Percentiles rank a stretch among this genome's conserved stretches.
Conservation (phyloP, 2,329 filamentous ascomycete genomes). For the Aspergillus felis region DNA sequence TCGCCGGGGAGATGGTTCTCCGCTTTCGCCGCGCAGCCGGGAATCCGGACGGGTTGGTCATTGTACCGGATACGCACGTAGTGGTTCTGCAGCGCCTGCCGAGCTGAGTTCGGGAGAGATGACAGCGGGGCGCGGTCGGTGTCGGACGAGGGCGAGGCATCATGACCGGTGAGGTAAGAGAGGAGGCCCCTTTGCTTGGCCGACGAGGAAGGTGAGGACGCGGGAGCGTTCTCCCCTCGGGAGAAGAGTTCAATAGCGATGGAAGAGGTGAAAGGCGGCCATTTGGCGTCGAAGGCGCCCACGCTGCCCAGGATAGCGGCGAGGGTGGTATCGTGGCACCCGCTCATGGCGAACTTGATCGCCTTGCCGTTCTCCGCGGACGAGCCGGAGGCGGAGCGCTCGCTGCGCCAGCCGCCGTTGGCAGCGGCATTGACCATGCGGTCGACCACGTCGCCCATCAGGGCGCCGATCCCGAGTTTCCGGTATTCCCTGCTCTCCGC, state of each 20-base stretch:
- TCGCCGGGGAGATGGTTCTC: slow-evolving; percentile 86
- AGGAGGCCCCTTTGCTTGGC: slow-evolving; percentile 28
- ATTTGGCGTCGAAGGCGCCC: slow-evolving; percentile 71
- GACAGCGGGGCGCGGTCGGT: slow-evolving; percentile 33
- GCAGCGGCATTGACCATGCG: slow-evolving; percentile 65
- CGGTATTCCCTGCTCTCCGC: slow-evolving; percentile 81
- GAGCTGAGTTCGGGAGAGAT: slow-evolving; percentile 24
- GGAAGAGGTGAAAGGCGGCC: slow-evolving; percentile 93
- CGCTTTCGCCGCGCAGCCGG: slow-evolving; percentile 65
- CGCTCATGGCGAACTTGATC: slow-evolving; percentile 72
- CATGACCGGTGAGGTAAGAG: slow-evolving; percentile 26
- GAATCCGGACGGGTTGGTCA: slow-evolving; percentile 74
- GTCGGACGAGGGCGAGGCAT: slow-evolving; percentile 12
- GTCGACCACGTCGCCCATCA: slow-evolving; percentile 78
- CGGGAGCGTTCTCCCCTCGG: neutral
- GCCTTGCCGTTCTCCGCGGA: slow-evolving; percentile 33
- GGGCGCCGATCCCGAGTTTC: slow-evolving; percentile 76
- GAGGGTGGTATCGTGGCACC: slow-evolving; percentile 92
- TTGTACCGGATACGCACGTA: slow-evolving; percentile 92
- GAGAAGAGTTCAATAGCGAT: slow-evolving; percentile 88
- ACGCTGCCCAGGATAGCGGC: slow-evolving; percentile 73
- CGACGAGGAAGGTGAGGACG: slow-evolving; percentile 15
- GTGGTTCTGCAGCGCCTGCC: slow-evolving; percentile 53
- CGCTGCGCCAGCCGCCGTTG: slow-evolving; percentile 52
- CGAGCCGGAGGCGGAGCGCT: slow-evolving; percentile 50